Evolutionary conservation across 2,329 filamentous ascomycete genomes (phyloP), one percentile per base, ranked within the genome.

Genomic region (Orbilia oligospora): DNA sequence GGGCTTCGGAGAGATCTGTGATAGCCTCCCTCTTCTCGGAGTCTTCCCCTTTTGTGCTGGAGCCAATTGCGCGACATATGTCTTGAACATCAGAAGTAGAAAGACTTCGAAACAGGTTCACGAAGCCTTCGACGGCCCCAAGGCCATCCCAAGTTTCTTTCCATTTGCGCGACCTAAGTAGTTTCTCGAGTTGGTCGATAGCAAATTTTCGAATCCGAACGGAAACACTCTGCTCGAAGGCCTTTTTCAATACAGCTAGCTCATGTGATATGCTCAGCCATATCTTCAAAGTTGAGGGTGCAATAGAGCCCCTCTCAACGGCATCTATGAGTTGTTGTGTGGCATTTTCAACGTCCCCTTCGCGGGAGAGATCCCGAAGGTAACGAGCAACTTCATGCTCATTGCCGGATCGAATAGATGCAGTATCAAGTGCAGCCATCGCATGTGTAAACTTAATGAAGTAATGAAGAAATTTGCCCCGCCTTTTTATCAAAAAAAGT

Each of bases 101-200:
- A 16, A 67, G 38, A n/a, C 14, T 27, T 20, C 22, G 46, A 1
- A 67, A 16, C 5, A 73, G 16, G 3, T 6, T 5, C 3, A 61
- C 27, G 6, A 73, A 14, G 5, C 61, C 70, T 41, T 66, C 48
- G 0, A 36, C 36, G 3, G 48, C 70, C 5, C 61, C 70, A 0
- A 73, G 24, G 9, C 33, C 49, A 20, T 73, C 18, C 70, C 70
- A 73, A 12, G 18, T 49, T n/a, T 33, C 22, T 24, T n/a, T 69
- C 66, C 66, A 69, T 24, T 69, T 53, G 4, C 30, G 18, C 10
- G 66, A 69, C 16, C 10, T 12, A 14, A 69, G 66, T 6, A 33
- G 9, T 69, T 58, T 69, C n/a, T 48, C 20, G 48, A 69, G 49
- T 18, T 36, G 51, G 6, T 53, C 55, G 49, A 61, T 58, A 8